These are phyloP conservation scores for Trametes sp. DNA, from an alignment of 1,284 basidiomycete species.

Conservation along the genomic window DNA sequence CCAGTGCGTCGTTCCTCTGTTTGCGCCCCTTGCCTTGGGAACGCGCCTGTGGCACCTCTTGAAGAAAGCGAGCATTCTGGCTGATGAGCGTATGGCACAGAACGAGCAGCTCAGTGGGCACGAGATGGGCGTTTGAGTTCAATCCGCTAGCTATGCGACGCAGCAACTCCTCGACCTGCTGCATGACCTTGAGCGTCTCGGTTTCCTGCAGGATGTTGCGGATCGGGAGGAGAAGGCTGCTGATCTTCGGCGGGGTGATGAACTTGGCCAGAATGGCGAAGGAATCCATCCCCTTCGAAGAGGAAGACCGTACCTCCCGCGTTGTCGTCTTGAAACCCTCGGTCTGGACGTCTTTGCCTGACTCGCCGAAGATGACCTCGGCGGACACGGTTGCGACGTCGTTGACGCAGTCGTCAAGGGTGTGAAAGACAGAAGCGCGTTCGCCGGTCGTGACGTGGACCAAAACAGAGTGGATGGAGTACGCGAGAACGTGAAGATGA, in stretches of 20 bases:
- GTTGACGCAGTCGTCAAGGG: conserved; percentile 81
- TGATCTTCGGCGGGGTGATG: conserved; percentile 80
- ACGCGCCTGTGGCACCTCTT: conserved; percentile 55
- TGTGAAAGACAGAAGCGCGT: conserved; percentile 58
- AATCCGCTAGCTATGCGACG: conserved; percentile 86
- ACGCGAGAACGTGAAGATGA: conserved; percentile 93
- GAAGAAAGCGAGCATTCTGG: conserved; percentile 88
- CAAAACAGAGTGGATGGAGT: conserved; percentile 84
- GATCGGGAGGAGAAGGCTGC: conserved; percentile 81
- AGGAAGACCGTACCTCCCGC: conserved; percentile 85
- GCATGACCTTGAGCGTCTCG: conserved; percentile 83
- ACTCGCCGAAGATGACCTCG: conserved; percentile 96
- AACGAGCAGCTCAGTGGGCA: conserved; percentile 76
- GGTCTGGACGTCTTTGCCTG: conserved; percentile 87
- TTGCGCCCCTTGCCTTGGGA: conserved; percentile 45
- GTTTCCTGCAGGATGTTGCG: conserved; percentile 90
- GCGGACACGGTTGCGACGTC: conserved; percentile 85
- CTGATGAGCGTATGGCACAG: conserved; percentile 92
- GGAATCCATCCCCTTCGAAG: conserved; percentile 84
- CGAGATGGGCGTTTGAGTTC: conserved; percentile 82
- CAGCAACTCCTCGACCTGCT: conserved; percentile 89
- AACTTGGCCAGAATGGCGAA: conserved; percentile 83
- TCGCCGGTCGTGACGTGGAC: conserved; percentile 79
- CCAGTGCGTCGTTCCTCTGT: conserved; percentile 68
- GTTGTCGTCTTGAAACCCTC: conserved; percentile 97